These are phyloP conservation scores for Clitopilus passeckerianus DNA, from an alignment of 768 basidiomycete genomes.

Conservation along the genomic window DNA sequence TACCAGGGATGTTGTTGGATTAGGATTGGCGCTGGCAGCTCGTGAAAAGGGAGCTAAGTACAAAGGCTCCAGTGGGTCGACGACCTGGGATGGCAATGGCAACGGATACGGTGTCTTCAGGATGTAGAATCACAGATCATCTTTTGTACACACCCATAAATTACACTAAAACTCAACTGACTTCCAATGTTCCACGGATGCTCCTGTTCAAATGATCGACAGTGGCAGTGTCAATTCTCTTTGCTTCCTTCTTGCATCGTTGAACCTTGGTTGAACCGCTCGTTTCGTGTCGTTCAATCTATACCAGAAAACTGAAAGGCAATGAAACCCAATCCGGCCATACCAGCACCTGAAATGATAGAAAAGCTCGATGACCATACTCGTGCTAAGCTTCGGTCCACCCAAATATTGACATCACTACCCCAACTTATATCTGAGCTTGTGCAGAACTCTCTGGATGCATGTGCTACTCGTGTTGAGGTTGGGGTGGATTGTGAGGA, in stretches of 20 bases:
- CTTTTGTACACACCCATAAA: not conserved
- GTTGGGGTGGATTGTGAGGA: slow-evolving; percentile 69
- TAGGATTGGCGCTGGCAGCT: slow-evolving; percentile 79
- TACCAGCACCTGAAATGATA: slow-evolving; percentile 15
- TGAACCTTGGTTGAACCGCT: not conserved
- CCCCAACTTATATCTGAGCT: slow-evolving; percentile 80
- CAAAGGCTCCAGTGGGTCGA: slow-evolving; percentile 16
- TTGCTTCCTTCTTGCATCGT: not conserved
- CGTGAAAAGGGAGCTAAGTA: slow-evolving; percentile 26
- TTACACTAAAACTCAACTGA: not conserved
- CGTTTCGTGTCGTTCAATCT: not conserved
- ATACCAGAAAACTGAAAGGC: not conserved
- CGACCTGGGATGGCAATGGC: slow-evolving; percentile 68
- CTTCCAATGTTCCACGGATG: too few species aligned
- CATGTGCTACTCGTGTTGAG: slow-evolving; percentile 62
- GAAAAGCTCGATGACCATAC: slow-evolving; percentile 56
- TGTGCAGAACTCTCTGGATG: slow-evolving; percentile 87
- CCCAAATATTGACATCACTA: slow-evolving; percentile 79
- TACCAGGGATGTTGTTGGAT: slow-evolving; percentile 82
- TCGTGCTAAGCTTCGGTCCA: slow-evolving; percentile 70
- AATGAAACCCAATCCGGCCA: too few species aligned
- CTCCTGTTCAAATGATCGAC: too few species aligned
- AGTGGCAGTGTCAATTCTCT: not conserved
- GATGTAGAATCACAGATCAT: slow-evolving; percentile 47
- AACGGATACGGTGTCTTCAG: slow-evolving; percentile 88